Percentiles rank a stretch among this genome's conserved stretches.
These are phyloP conservation scores for Wickerhamiella kurtzmanii DNA, from an alignment of 805 yeast genomes.

Conservation along the genomic window DNA sequence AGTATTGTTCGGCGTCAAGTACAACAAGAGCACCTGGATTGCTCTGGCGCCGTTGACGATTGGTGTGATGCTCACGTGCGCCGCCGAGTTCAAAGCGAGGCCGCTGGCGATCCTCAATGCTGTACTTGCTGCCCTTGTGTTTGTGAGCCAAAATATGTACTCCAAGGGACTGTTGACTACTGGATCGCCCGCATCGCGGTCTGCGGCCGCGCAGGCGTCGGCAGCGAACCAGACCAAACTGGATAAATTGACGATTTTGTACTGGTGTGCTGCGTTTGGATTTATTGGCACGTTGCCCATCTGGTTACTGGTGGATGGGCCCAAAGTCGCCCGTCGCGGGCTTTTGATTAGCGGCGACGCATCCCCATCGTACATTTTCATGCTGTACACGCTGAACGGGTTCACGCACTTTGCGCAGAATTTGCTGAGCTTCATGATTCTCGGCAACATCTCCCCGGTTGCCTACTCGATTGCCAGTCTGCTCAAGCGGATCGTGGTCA, in stretches of 20 bases:
- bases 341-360: conserved; percentile 13
- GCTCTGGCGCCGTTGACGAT: conserved; percentile 65
- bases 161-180: conserved; percentile 66
- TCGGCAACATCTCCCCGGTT: conserved; percentile 72
- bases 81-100: conserved; percentile 32
- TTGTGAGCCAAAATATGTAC: conserved; percentile 77
- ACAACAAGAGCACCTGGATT: conserved; percentile 53
- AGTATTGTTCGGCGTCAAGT: conserved; percentile 42
- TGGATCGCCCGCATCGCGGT: conserved; percentile 14
- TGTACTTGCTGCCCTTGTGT: conserved; percentile 51
- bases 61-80: conserved; percentile 65
- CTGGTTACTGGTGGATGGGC: conserved; percentile 51
- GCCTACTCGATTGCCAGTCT: conserved; percentile 77
- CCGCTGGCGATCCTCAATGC: conserved; percentile 58
- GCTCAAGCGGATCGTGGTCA: conserved; percentile 78
- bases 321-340: conserved; percentile 12
- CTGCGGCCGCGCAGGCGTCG: conserved; percentile 4
- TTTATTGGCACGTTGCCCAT: conserved; percentile 58
- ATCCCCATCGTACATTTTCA: conserved; percentile 30
- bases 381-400: conserved; percentile 50
- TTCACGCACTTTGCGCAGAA: conserved; percentile 69
- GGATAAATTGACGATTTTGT: conserved; percentile 67
- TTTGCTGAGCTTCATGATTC: conserved; percentile 62
- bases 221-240: conserved; percentile 31
- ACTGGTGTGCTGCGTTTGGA: conserved; percentile 68